Base-by-base conservation (phyloP, 768 basidiomycete species). In the Serendipita sp. region DNA sequence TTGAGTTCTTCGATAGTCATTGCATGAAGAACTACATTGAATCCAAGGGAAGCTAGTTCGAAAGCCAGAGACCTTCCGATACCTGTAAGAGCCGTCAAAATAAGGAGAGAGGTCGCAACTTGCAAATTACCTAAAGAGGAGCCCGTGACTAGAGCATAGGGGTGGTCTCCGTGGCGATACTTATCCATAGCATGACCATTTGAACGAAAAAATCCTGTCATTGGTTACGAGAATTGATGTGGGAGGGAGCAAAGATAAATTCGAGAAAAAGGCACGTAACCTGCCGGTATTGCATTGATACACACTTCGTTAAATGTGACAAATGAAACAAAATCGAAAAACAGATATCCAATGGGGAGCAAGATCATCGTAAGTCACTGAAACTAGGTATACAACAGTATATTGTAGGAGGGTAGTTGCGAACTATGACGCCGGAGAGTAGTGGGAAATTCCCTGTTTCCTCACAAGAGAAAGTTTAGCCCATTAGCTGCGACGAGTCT, bases 401-500 rank as follows among this genome's bases (percentile, higher is more conserved):
- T 23, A 23, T 23, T 23, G 23, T 23, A 23, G 23, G 23, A 23
- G 23, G 23, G 23, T 23, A 23, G 23, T 23, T 23, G 23, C 23
- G 23, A 23, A 23, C 23, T 23, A 23, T 23, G 23, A 23, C 23
- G 23, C 23, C 23, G 1, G 23, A 40, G 13, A 13, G 40, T 40
- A 6, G 5, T 40, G 13, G 2, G 40, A 40, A 40, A 40, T 40
- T 13, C 13, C 40, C 40, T 6, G 1, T 40, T 13, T 5, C 13
- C 6, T 40, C 6, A 40, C 40, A 13, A 6, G 40, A 40, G 13
- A 13, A 40, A 6, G 40, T 13, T 71, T 68, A 93, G 63, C 93
- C 93, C 93, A 97, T 95, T 45, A 94, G 76, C 67, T 93, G 91
- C 3, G 91, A 90, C 40, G 89, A 81, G 72, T 96, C 94, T 0